Base-by-base conservation (phyloP, 129 eudicot genomes). In the Chrysanthemum makinoi region DNA sequence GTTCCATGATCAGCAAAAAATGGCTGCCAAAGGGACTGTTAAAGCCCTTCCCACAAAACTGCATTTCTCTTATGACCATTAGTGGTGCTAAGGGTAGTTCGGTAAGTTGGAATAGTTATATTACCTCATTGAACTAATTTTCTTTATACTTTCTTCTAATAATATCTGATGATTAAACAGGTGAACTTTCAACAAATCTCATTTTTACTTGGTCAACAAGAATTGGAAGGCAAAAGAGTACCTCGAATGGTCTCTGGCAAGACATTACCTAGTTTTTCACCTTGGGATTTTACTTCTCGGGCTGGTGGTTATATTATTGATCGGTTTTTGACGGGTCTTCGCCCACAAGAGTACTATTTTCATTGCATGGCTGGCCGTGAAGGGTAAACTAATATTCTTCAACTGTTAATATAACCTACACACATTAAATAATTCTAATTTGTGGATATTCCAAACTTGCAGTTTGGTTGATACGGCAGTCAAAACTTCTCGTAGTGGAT, bases 311-410 rank as follows among this genome's bases (percentile, higher is more conserved):
- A 83, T 71, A 90, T 94, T 78, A 85, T 81, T 79, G 98, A 94
- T 81, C 96, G 96, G 46, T 93, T 87, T 56, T 86, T 93, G 56
- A 80, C 88, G 44, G 98, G 98, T 22, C 96, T 93, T 63, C 95
- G 93, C 73, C 97, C 98, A 43, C 95, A 89, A 71, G 98, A 94
- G 65, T 94, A 89, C 65, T 94, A 89, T 77, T 94, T 94, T 73
- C 98, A 94, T 62, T 94, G 98, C 89, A 94, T 94, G 98, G 98
- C 97, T 79, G 98, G 98, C 60, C 97, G 97, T 53, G 98, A 94
- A 82, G 98, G 98, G 98, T 91, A 88, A 83, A 58, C 30, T 54
- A 50, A 19, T 12, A 12, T 53, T 65, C 60, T 17, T 54, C 18
- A 35, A 43, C 10, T 56, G 12, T 28, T 22, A 16, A 43, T 19